Evolutionary conservation across 2,329 filamentous ascomycete species (phyloP), one percentile per base, ranked within the genome.

Genomic region (Apiospora malaysiana): DNA sequence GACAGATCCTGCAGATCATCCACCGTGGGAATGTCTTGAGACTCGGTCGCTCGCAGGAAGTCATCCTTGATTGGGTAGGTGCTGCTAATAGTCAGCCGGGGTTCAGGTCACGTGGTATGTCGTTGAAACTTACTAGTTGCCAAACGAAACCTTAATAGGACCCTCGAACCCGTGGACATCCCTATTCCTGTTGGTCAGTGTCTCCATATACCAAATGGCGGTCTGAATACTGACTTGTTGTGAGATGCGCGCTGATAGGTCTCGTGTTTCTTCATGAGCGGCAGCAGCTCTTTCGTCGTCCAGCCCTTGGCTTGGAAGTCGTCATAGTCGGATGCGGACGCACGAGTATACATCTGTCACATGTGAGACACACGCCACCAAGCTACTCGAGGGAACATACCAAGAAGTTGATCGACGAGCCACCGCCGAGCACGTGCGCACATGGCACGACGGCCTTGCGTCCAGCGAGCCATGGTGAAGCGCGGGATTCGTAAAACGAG

Each of bases 51-150:
- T 25, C 92, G 86, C 47, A 94, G 84, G 85, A 94, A 94, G 81
- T 95, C 93, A 68, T 94, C 91, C 86, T 92, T 94, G 81, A 95
- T 90, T 1, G 93, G 93, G 75, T 95, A 95, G 5, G 91, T 93
- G 81, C 84, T 83, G 42, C 2, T 56, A 1, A 68, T 78, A 68
- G 78, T 63, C 75, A 32, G 56, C 56, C 12, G 18, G 18, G 56
- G n/a, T 40, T n/a, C 56, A 2, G 25, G 21, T 27, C 12, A 42
- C 23, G 23, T 67, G 14, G 5, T 10, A 9, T 18, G 25, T 18
- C 42, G 37, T 3, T 32, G 32, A 32, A 32, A 72, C 79, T 73
- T 77, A 82, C 81, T 94, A 92, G 81, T 94, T 94, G 70, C 92
- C 91, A 74, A 94, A 94, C 0, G 92, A 94, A 49, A 94, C 92